Conservation (phyloP, 768 basidiomycete genomes). For the Brasilioporus rufonigricans region DNA sequence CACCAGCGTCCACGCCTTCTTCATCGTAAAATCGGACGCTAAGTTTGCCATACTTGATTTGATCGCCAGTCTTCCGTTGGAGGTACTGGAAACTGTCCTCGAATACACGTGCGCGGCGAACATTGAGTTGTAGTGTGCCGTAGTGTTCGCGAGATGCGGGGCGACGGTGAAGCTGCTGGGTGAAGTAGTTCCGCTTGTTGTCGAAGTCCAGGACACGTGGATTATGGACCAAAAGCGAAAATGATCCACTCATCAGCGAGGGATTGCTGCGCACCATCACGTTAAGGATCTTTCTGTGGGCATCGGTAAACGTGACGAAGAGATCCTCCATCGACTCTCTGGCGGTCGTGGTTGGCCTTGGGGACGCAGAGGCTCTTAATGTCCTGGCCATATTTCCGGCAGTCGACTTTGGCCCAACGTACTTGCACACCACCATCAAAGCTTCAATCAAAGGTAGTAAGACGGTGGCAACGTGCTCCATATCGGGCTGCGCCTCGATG, state of each 20-base stretch:
- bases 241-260: slow-evolving; percentile 96
- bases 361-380: slow-evolving; percentile 65
- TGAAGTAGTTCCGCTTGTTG: slow-evolving; percentile 98
- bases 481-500: slow-evolving; percentile 76
- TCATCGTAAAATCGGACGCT: slow-evolving; percentile 96
- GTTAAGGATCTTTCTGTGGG: slow-evolving; percentile 91
- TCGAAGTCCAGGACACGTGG: slow-evolving; percentile 97
- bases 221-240: slow-evolving; percentile 94
- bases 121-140: slow-evolving; percentile 81
- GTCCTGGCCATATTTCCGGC: slow-evolving; percentile 44
- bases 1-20: slow-evolving; percentile 97
- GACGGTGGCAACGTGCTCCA: slow-evolving; percentile 88
- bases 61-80: slow-evolving; percentile 86
- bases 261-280: slow-evolving; percentile 98
- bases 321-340: slow-evolving; percentile 84
- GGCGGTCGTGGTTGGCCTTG: slow-evolving; percentile 63
- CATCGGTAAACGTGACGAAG: slow-evolving; percentile 90
- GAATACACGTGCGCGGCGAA: slow-evolving; percentile 88
- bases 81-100: slow-evolving; percentile 96
- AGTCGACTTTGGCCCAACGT: slow-evolving; percentile 70
- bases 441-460: slow-evolving; percentile 93
- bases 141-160: slow-evolving; percentile 79
- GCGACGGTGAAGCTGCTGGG: slow-evolving; percentile 85
- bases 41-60: slow-evolving; percentile 97
- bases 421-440: slow-evolving; percentile 98